Base-by-base conservation (phyloP, 306 rosid genomes). In the Begonia peltatifolia region DNA sequence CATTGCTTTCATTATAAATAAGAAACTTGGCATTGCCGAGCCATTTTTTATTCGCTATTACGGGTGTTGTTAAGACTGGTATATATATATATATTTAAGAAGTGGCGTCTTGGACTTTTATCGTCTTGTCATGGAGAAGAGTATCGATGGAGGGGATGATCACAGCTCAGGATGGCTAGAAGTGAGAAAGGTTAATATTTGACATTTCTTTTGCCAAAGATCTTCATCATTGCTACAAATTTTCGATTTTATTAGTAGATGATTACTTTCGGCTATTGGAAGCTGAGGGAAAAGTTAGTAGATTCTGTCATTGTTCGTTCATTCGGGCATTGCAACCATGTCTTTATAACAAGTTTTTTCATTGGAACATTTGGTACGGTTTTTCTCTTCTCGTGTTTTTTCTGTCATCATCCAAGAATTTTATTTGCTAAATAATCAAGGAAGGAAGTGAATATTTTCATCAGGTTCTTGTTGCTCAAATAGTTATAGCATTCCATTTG, bases 81-180 rank as follows among this genome's bases (percentile, higher is more conserved):
- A 4, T 10, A 10, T 10, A 3, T n/a, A 4, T 10, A 10, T 10
- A 3, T 44, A 44, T 2, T 12, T n/a, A 44, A 46, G 41, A 55
- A 53, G 52, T 30, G 47, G 52, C 54, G 54, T 47, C 56, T 60
- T 57, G 57, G 74, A 30, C 54, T 76, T 67, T 66, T 74, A 59
- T 70, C 63, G 18, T 53, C 65, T 73, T 61, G 56, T 71, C 63
- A 85, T 89, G 97, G 87, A 78, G 71, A 79, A 72, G 54, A 54
- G 59, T 75, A 87, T 67, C 18, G 82, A 58, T n/a, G 76, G 59
- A 15, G 74, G 20, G 42, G 97, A 84, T 76, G 97, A 85, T 82
- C 94, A 82, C 71, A 80, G 81, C 67, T 66, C 97, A 13, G 97
- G 97, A 80, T 85, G 97, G 97, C 76, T 82, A 68, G 76, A 89